Percentiles rank a stretch among this genome's conserved stretches.
Evolutionary conservation across 192 early-diverging fungal genomes (phyloP).

Genomic region (Funneliformis geosporum): DNA sequence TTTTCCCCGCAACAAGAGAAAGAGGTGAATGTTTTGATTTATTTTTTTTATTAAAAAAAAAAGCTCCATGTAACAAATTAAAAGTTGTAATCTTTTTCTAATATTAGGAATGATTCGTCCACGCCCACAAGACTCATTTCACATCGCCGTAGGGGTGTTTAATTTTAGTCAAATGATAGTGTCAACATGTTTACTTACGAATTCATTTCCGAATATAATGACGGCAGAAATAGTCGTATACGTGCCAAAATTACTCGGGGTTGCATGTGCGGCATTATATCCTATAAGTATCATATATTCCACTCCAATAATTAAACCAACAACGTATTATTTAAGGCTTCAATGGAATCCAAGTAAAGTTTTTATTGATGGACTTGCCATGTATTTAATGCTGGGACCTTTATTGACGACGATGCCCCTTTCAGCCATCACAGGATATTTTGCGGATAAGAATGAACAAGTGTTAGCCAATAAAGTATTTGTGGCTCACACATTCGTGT

Average conservation of each 20-base stretch:
- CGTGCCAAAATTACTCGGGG: neutral
- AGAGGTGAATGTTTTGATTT: neutral
- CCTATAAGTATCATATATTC: neutral
- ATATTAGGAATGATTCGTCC: neutral
- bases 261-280: neutral
- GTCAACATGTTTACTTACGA: neutral
- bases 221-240: neutral
- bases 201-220: neutral
- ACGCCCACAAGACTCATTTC: neutral
- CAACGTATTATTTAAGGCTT: neutral
- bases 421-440: neutral
- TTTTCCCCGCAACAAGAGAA: neutral
- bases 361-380: neutral
- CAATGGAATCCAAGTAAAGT: neutral
- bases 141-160: neutral
- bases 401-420: neutral
- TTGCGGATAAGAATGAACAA: neutral
- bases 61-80: too few relatives aligned
- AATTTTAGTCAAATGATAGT: neutral
- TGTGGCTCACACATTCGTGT: neutral
- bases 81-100: too few relatives aligned
- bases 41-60: too few relatives aligned
- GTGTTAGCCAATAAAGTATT: neutral
- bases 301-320: neutral
- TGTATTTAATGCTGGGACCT: neutral